phyloP scores from a whole-genome alignment of 805 yeast genomes.

The Teunomyces cretensis region DNA sequence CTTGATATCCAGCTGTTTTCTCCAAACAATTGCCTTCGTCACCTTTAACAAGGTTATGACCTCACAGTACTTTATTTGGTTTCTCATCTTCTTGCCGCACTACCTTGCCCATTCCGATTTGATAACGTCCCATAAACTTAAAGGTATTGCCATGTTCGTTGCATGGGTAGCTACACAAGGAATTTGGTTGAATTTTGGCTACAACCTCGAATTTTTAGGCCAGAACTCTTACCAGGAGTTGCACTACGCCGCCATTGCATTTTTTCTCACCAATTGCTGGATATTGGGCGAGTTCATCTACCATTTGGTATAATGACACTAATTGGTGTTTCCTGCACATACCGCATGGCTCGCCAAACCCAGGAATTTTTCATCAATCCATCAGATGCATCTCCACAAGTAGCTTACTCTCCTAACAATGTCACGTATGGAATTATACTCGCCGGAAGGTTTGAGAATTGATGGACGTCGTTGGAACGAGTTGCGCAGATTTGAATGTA shows the following conservation, averaged over 20 bases:
- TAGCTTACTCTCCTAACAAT: neutral
- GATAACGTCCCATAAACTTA: conserved; percentile 17
- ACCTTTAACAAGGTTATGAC: conserved; percentile 65
- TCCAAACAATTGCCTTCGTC: conserved; percentile 46
- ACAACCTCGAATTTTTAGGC: conserved; percentile 78
- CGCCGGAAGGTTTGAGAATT: conserved; percentile 90
- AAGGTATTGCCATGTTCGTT: conserved; percentile 42
- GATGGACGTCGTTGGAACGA: conserved; percentile 98
- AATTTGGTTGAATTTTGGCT: conserved; percentile 77
- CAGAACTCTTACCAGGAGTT: conserved; percentile 59
- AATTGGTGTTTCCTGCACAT: conserved; percentile 1
- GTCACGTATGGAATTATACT: conserved; percentile 71
- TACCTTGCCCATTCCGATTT: conserved; percentile 49
- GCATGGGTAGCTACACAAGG: conserved; percentile 76
- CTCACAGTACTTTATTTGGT: conserved; percentile 96
- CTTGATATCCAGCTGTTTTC: conserved; percentile 33
- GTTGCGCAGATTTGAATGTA: conserved; percentile 75
- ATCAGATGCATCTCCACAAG: neutral
- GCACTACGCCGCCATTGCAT: conserved; percentile 52
- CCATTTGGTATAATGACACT: neutral
- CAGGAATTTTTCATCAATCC: conserved; percentile 2
- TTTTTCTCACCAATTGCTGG: conserved; percentile 64
- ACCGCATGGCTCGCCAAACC: neutral
- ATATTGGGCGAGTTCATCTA: conserved; percentile 56
- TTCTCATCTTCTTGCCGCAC: conserved; percentile 78